Base-by-base conservation (phyloP, 116 monocot genomes). In the Posidonia oceanica region DNA sequence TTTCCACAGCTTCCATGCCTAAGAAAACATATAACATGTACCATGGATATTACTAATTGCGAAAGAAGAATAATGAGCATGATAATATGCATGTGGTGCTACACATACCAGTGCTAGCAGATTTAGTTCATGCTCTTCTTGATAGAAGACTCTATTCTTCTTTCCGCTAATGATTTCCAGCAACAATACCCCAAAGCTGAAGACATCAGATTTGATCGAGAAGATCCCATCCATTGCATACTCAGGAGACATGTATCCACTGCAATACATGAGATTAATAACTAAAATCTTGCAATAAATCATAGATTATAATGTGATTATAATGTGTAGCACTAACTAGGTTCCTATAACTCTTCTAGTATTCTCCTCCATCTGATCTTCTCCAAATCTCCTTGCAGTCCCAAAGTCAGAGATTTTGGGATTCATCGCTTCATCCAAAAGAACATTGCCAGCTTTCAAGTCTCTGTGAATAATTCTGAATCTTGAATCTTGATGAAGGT, bases 1-100 rank as follows among this genome's bases (percentile, higher is more conserved):
- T 21, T 68, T 68, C 72, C 75, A 57, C 4, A 69, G 36, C 8
- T 4, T 55, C 69, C 69, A 69, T 14, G 56, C 69, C 69, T 69
- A 51, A 1, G 57, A 37, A 36, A 7, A 60, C 3, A 60, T 60
- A 21, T 21, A 60, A 3, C 29, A 5, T 39, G 21, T 36, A 53
- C 6, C n/a, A 18, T 3, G 14, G 6, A 36, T 2, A 55, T 54
- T 36, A 16, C 0, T 3, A 29, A 16, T 69, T 54, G 2, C 20
- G 21, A 29, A 55, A 52, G 14, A 69, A 54, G 6, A 0, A 14
- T 4, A 57, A 36, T 8, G 12, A 15, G 3, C 13, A 21, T 56
- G 4, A 2, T 69, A 12, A 2, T 29, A 22, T 7, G 5, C 21
- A 29, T n/a, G 18, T 15, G 5, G 0, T 68, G 57, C 13, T 29